Conservation (phyloP, 192 early-diverging fungal species). For the Backusella morwellensis region DNA sequence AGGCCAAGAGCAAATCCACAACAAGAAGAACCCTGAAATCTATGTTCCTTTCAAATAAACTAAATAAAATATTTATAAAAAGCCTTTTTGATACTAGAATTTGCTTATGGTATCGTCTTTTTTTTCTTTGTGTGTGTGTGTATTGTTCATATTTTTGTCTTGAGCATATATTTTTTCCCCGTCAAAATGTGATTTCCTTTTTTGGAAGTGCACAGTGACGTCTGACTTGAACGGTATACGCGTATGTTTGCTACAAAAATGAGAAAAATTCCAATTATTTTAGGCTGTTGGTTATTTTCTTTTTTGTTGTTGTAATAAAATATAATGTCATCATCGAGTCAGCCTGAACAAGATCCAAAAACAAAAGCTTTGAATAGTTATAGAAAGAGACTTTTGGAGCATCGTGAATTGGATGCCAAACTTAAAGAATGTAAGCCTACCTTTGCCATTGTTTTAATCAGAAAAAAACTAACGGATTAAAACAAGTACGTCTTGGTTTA, state of each 20-base stretch:
- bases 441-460: neutral
- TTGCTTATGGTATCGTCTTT: too few relatives aligned
- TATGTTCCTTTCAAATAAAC: conserved; percentile 13
- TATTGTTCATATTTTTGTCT: neutral
- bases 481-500: conserved; percentile 74
- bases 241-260: neutral
- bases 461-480: neutral
- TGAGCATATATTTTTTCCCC: neutral
- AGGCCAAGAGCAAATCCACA: conserved; percentile 29
- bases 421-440: conserved; percentile 80
- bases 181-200: neutral
- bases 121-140: neutral
- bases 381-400: conserved; percentile 85
- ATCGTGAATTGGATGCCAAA: conserved; percentile 93
- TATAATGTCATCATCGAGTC: conserved; percentile 28
- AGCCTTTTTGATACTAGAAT: neutral
- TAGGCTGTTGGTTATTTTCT: neutral
- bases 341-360: conserved; percentile 59
- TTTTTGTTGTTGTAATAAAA: neutral
- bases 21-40: conserved; percentile 34
- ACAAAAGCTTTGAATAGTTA: conserved; percentile 82
- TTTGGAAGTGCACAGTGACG: neutral
- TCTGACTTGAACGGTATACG: conserved; percentile 3
- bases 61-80: neutral
- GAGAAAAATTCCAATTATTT: neutral